Conservation (phyloP, 495 filamentous ascomycete species). For the Podospora anserina region DNA sequence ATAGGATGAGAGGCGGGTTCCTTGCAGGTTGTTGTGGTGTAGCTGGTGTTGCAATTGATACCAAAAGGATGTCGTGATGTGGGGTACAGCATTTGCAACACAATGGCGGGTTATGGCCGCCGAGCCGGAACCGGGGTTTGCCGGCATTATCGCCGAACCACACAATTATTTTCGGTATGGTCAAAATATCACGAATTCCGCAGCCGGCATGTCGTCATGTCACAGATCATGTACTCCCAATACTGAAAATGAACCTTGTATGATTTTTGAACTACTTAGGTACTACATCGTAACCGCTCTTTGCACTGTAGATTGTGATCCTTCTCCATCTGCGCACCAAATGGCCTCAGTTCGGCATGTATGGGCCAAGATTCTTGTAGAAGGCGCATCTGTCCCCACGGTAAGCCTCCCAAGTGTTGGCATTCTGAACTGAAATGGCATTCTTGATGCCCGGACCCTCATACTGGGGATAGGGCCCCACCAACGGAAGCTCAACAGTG, state of each 20-base stretch:
- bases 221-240: neutral
- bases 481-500: neutral
- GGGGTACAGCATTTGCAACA: neutral
- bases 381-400: constrained; percentile 56
- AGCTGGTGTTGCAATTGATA: neutral
- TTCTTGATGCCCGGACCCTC: constrained; percentile 43
- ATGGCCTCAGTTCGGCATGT: constrained; percentile 37
- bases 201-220: constrained; percentile 2
- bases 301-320: neutral
- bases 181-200: neutral
- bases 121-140: neutral
- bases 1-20: neutral
- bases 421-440: constrained; percentile 47
- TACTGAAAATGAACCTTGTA: neutral
- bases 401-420: constrained; percentile 55
- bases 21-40: neutral
- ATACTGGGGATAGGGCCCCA: constrained; percentile 34
- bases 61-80: neutral
- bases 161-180: neutral
- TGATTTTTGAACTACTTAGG: neutral
- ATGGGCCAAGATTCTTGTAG: constrained; percentile 45
- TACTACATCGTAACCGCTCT: neutral
- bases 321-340: no score
- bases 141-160: neutral
- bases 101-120: neutral